Evolutionary conservation across 345 rosid genomes (phyloP), one percentile per base, ranked within the genome.

Genomic region (Aegle marmelos): DNA sequence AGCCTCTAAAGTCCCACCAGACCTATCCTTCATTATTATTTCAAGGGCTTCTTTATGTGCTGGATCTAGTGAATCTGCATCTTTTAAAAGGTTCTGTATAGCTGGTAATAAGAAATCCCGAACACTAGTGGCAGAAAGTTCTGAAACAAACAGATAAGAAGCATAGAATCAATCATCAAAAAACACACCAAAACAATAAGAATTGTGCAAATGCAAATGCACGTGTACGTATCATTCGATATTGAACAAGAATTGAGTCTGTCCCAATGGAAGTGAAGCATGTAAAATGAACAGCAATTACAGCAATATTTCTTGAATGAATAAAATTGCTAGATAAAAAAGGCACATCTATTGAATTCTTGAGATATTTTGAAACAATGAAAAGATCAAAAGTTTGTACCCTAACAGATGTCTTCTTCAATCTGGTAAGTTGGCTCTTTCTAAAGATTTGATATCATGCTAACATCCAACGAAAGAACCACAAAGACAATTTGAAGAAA

Each of bases 41-140:
- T 95, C 99, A 34, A 95, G 87, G 17, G 98, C 98, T 84, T 95
- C 99, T 79, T 93, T 95, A 84, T 95, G 97, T 28, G 96, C 99
- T 10, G 99, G 99, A 83, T 95, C 99, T 10, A 95, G 82, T 70
- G 96, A 87, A 63, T 95, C 99, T 4, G 79, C 85, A 82, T 95
- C 99, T 85, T 86, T 93, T 72, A 95, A 70, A 85, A 95, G 83
- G 89, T 95, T 95, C 69, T 91, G 94, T 80, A 93, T 90, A 14
- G 97, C 77, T 9, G 97, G 96, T 6, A 95, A 81, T 60, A 95
- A 93, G 86, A 85, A 93, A 36, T 93, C 98, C 78, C 88, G 87
- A 75, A 90, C 82, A 78, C 97, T 90, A 37, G 82, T 88, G 34
- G 86, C 88, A 75, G 97, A 88, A 68, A 95, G 79, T 84, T 92